Evolutionary conservation across 495 filamentous ascomycete species (phyloP).

Genomic region (Aspergillus taichungensis): DNA sequence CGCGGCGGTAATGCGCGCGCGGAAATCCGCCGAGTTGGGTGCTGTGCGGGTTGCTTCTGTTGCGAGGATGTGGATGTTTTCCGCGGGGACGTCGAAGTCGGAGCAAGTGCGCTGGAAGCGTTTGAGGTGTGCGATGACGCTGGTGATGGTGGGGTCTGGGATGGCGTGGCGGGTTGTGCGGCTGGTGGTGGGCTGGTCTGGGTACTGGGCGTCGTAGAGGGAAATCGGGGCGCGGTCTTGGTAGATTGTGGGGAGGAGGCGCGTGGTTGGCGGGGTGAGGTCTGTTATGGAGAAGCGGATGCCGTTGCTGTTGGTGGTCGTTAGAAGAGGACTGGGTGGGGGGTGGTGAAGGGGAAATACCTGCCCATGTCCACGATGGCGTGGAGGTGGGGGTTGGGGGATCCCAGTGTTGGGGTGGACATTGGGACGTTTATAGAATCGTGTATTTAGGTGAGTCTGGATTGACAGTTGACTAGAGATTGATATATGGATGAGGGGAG

Average conservation of each 20-base stretch:
- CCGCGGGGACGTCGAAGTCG: conserved; percentile 53
- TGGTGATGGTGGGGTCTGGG: conserved; percentile 45
- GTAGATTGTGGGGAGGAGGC: conserved; percentile 66
- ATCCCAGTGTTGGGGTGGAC: no score
- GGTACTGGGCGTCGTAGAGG: conserved; percentile 73
- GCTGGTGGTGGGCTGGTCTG: conserved; percentile 12
- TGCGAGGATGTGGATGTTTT: conserved; percentile 64
- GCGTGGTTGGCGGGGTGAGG: conserved; percentile 54
- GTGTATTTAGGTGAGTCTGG: no score
- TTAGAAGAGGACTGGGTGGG: neutral
- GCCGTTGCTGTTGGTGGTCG: conserved; percentile 56
- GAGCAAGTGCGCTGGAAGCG: conserved; percentile 64
- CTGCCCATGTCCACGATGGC: conserved; percentile 67
- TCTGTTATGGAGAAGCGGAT: conserved; percentile 85
- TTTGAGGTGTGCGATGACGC: conserved; percentile 51
- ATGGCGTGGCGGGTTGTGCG: conserved; percentile 43
- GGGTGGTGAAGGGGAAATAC: conserved; percentile 28
- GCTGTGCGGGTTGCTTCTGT: conserved; percentile 83
- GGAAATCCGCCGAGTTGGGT: conserved; percentile 59
- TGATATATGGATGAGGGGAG: no score
- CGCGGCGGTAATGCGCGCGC: conserved; percentile 45
- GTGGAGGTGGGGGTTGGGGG: conserved; percentile 9
- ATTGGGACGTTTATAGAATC: no score
- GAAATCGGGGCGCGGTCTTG: conserved; percentile 69
- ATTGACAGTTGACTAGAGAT: no score